These are phyloP conservation scores for Diaporthe vexans DNA, from an alignment of 2,329 filamentous ascomycete species.

Conservation along the genomic window DNA sequence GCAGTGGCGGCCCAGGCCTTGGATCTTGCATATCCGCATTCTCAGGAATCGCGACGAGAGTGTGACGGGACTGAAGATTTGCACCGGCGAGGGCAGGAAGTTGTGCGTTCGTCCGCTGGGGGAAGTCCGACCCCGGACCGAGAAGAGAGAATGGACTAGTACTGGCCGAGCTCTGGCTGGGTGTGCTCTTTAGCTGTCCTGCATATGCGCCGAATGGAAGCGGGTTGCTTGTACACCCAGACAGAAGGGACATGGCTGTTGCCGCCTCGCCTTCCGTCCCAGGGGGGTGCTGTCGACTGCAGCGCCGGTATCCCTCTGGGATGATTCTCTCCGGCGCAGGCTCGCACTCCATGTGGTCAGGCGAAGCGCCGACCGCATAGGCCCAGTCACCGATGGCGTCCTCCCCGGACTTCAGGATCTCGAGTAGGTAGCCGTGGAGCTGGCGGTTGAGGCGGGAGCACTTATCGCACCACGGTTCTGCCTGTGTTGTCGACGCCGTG, in stretches of 20 bases:
- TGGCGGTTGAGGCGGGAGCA: conserved; percentile 34
- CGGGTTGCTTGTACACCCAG: not conserved
- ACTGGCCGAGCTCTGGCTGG: not conserved
- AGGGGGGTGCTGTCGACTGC: conserved; percentile 23
- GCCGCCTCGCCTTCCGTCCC: not conserved
- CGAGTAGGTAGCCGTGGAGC: conserved; percentile 34
- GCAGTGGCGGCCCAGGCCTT: not conserved
- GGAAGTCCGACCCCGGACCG: not conserved
- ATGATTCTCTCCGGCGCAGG: conserved; percentile 44
- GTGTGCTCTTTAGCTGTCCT: not conserved
- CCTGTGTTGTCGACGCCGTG: not conserved
- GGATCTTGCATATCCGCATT: not conserved
- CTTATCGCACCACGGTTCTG: conserved; percentile 30
- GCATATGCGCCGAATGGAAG: not conserved
- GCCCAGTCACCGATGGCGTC: conserved; percentile 43
- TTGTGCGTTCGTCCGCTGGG: not conserved
- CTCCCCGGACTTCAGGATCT: conserved; percentile 17
- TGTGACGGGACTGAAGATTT: not conserved
- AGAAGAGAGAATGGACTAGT: not conserved
- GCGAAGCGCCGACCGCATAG: conserved; percentile 41
- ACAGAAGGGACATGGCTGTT: not conserved
- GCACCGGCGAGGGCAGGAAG: not conserved
- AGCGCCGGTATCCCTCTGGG: conserved; percentile 37
- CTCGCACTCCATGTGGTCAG: conserved; percentile 48
- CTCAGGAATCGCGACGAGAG: conserved; percentile 24